Percentiles rank a stretch among this genome's conserved stretches.
Conservation (phyloP, 2,329 filamentous ascomycete genomes). For the Fusarium annulatum region DNA sequence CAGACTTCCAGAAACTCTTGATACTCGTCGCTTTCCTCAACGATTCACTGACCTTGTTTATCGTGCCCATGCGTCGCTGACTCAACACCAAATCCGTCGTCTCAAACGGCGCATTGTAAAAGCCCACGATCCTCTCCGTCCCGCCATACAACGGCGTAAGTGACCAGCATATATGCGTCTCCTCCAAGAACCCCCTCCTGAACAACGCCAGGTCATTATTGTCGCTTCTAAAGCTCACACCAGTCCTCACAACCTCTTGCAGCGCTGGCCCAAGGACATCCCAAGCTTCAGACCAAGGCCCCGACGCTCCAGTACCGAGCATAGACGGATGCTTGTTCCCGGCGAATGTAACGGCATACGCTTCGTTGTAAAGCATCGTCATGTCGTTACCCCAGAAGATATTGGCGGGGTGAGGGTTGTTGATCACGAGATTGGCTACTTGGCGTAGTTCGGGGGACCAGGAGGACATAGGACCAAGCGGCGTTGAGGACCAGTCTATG, state of each 20-base stretch:
- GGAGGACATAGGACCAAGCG: constrained; percentile 55
- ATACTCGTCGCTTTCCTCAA: constrained; percentile 48
- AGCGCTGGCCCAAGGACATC: constrained; percentile 48
- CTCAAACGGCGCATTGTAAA: constrained; percentile 55
- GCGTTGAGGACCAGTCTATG: constrained; percentile 57
- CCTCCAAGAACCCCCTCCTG: constrained; percentile 52
- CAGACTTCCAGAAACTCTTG: constrained; percentile 50
- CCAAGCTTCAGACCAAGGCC: constrained; percentile 66
- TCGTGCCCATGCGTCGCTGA: constrained; percentile 49
- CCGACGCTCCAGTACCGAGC: constrained; percentile 67
- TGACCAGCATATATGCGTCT: constrained; percentile 54
- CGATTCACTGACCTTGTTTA: constrained; percentile 48
- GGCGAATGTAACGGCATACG: constrained; percentile 65
- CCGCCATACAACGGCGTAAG: constrained; percentile 54
- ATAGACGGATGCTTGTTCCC: constrained; percentile 71
- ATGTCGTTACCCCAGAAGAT: constrained; percentile 72
- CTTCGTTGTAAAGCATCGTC: constrained; percentile 73
- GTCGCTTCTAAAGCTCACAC: constrained; percentile 48
- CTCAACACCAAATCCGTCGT: constrained; percentile 50
- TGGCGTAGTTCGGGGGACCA: constrained; percentile 60
- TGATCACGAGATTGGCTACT: constrained; percentile 52
- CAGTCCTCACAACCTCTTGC: constrained; percentile 51
- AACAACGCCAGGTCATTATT: constrained; percentile 49
- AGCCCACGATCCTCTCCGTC: constrained; percentile 50
- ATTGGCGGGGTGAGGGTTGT: constrained; percentile 57